Conservation (phyloP, 208 protist genomes). For the Tritrichomonas musculus region DNA sequence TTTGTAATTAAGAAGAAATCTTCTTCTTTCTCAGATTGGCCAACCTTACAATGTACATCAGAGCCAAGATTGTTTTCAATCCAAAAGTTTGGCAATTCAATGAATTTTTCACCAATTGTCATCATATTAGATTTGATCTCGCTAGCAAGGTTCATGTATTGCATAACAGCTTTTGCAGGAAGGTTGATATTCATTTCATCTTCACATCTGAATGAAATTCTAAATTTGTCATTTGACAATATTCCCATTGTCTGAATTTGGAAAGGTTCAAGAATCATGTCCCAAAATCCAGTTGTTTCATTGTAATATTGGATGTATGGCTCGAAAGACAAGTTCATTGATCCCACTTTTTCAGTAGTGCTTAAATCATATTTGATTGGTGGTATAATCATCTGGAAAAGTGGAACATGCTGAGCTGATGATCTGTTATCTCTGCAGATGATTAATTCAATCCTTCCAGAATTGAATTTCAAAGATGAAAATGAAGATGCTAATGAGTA, state of each 20-base stretch:
- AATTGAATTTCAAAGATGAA: neutral
- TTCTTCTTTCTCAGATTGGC: neutral
- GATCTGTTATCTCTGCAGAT: conserved; percentile 1
- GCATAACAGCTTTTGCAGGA: neutral
- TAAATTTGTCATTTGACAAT: neutral
- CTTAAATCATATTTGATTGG: neutral
- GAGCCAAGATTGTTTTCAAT: neutral
- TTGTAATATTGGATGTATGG: neutral
- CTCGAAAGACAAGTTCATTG: neutral
- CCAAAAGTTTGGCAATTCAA: neutral
- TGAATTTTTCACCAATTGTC: neutral
- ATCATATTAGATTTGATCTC: neutral
- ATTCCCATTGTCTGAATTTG: neutral
- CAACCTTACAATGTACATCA: neutral
- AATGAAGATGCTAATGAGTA: too few species aligned
- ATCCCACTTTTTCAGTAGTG: neutral
- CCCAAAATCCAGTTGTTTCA: conserved; percentile 3
- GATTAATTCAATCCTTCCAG: neutral
- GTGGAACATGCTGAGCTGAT: neutral
- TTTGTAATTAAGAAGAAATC: neutral
- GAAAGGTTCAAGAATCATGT: neutral
- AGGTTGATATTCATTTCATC: neutral
- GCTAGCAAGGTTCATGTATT: neutral
- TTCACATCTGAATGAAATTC: neutral
- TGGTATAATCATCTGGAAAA: conserved; percentile 5